Percentiles rank a stretch among this genome's conserved stretches.
Evolutionary conservation across 2,329 filamentous ascomycete genomes (phyloP).

Genomic region (Sporothrix variecibatus): DNA sequence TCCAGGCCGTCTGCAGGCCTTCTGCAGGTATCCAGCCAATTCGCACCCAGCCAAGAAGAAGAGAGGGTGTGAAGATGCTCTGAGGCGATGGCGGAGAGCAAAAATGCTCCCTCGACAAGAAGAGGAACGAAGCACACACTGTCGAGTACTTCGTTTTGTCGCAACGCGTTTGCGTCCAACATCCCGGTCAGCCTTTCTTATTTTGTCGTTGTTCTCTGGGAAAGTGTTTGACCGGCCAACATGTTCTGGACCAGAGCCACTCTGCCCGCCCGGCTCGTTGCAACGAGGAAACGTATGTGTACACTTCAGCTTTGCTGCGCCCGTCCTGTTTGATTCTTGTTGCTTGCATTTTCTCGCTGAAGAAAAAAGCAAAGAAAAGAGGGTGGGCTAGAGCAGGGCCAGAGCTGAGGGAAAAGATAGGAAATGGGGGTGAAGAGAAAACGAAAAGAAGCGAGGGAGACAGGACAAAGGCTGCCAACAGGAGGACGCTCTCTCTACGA

Average conservation of each 20-base stretch:
- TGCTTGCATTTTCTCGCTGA: neutral
- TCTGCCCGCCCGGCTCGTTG: neutral
- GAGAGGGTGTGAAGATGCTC: neutral
- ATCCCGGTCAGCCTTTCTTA: neutral
- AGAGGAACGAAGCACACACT: neutral
- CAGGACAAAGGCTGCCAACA: neutral
- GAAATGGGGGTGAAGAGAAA: neutral
- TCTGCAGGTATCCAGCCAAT: constrained; percentile 19
- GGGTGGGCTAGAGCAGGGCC: no score
- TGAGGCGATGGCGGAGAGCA: neutral
- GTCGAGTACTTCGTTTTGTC: neutral
- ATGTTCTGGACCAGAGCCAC: neutral
- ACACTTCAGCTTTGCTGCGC: constrained; percentile 1
- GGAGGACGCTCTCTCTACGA: neutral
- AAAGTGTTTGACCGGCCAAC: neutral
- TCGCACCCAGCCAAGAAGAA: neutral
- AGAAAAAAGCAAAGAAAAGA: constrained; percentile 1
- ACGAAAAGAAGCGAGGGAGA: neutral
- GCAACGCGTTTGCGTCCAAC: neutral
- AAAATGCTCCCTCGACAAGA: neutral
- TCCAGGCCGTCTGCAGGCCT: constrained; percentile 16
- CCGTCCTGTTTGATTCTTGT: neutral
- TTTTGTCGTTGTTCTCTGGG: no score
- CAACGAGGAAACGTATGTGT: neutral
- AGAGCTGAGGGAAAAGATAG: neutral